These are phyloP conservation scores for Fraxinus xanthoxyloides DNA, from an alignment of 305 asterid genomes.

Conservation along the genomic window DNA sequence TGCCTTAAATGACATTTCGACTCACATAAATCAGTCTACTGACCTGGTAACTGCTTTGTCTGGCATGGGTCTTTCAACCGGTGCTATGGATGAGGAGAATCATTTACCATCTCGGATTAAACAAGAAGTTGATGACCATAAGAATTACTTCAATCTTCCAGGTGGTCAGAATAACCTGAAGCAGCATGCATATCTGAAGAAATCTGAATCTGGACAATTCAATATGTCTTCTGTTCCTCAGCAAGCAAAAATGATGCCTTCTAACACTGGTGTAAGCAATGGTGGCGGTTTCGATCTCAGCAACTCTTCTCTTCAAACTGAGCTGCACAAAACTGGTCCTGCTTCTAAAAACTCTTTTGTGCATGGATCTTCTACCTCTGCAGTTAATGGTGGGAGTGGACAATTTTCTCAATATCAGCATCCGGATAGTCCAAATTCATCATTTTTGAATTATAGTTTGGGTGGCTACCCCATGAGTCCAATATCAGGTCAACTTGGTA, in stretches of 20 bases:
- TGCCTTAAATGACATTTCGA: constrained; percentile 53
- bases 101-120: constrained; percentile 43
- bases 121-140: constrained; percentile 50
- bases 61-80: constrained; percentile 77
- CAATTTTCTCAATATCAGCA: constrained; percentile 64
- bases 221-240: constrained; percentile 30
- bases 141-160: constrained; percentile 52
- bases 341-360: constrained; percentile 46
- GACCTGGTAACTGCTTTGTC: constrained; percentile 79
- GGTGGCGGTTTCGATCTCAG: constrained; percentile 39
- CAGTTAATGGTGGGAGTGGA: constrained; percentile 51
- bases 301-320: constrained; percentile 39
- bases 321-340: constrained; percentile 44
- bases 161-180: constrained; percentile 61
- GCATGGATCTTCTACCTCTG: constrained; percentile 52
- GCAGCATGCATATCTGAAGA: constrained; percentile 52
- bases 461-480: constrained; percentile 84
- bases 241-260: constrained; percentile 28
- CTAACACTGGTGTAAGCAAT: constrained; percentile 41
- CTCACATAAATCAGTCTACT: constrained; percentile 54
- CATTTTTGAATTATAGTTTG: constrained; percentile 52
- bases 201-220: constrained; percentile 46
- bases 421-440: constrained; percentile 68
- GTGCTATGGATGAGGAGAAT: constrained; percentile 49
- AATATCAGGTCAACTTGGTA: constrained; percentile 65